A percentile compares a stretch with the other conserved stretches of the same genome.
phyloP scores from a whole-genome alignment of 2,329 filamentous ascomycete species.

The Colletotrichum shisoi region DNA sequence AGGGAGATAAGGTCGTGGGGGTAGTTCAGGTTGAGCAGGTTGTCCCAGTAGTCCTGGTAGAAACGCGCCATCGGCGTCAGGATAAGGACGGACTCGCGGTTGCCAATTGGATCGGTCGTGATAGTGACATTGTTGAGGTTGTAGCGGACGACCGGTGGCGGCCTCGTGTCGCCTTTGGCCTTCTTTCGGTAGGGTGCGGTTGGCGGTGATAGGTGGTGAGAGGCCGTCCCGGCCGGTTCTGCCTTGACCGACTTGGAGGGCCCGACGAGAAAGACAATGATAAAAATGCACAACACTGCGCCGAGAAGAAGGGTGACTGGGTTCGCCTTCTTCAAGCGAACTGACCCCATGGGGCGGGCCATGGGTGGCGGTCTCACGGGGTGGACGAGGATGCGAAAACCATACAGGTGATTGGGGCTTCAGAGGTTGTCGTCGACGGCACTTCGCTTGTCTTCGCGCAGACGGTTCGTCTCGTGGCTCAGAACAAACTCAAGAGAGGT shows the following conservation, averaged over 20 bases:
- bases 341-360: slow-evolving; percentile 67
- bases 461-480: slow-evolving; percentile 17
- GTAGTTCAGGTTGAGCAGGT: slow-evolving; percentile 82
- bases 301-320: slow-evolving; percentile 78
- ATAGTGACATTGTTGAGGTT: slow-evolving; percentile 95
- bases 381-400: slow-evolving; percentile 40
- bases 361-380: slow-evolving; percentile 49
- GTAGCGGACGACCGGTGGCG: slow-evolving; percentile 90
- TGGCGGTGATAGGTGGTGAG: slow-evolving; percentile 56
- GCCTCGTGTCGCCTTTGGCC: slow-evolving; percentile 64
- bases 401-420: slow-evolving; percentile 31
- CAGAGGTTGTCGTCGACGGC: slow-evolving; percentile 20
- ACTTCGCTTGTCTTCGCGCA: slow-evolving; percentile 21
- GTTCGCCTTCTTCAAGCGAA: slow-evolving; percentile 81
- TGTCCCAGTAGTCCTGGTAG: slow-evolving; percentile 96
- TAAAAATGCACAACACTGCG: slow-evolving; percentile 74
- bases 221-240: slow-evolving; percentile 57
- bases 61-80: slow-evolving; percentile 93
- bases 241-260: slow-evolving; percentile 59
- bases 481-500: not conserved
- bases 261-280: slow-evolving; percentile 69
- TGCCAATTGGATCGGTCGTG: slow-evolving; percentile 75
- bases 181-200: slow-evolving; percentile 56
- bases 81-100: slow-evolving; percentile 86
- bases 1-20: slow-evolving; percentile 94